Percentiles rank a stretch among this genome's conserved stretches.
Evolutionary conservation across 2,329 filamentous ascomycete species (phyloP).

Genomic region (Fusarium sarcochroum): DNA sequence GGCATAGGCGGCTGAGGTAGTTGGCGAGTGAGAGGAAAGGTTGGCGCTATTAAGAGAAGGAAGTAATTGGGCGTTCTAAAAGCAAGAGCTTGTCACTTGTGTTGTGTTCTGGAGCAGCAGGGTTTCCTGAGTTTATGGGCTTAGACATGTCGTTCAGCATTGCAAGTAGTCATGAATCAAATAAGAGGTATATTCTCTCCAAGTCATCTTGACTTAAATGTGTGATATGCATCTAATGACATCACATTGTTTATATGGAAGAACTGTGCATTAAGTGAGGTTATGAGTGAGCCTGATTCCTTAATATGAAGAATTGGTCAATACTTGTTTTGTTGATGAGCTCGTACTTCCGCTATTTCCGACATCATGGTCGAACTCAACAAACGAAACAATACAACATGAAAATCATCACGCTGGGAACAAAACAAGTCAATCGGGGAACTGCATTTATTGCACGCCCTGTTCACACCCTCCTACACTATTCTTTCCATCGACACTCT

Average conservation of each 20-base stretch:
- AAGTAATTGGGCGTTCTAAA: conserved; percentile 36
- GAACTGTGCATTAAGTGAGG: not conserved
- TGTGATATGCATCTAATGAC: not conserved
- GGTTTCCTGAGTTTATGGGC: conserved; percentile 25
- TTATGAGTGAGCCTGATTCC: too few relatives aligned
- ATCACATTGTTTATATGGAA: not conserved
- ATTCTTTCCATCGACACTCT: conserved; percentile 50
- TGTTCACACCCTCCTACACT: conserved; percentile 51
- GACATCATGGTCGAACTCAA: conserved; percentile 1
- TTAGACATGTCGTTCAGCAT: conserved; percentile 29
- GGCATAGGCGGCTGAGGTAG: conserved; percentile 39
- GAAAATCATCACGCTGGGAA: conserved; percentile 19
- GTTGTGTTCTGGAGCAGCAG: conserved; percentile 12
- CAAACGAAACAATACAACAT: not conserved
- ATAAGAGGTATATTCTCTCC: conserved; percentile 1
- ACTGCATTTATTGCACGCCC: conserved; percentile 50
- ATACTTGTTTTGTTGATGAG: too few relatives aligned
- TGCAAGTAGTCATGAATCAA: conserved; percentile 22
- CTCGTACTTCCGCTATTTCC: conserved; percentile 20
- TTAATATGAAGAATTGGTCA: too few relatives aligned
- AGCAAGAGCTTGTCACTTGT: conserved; percentile 26
- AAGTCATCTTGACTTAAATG: not conserved
- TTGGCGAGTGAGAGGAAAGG: conserved; percentile 9
- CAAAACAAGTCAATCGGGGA: conserved; percentile 32
- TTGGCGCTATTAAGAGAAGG: conserved; percentile 21